Conservation (phyloP, 2,329 filamentous ascomycete species). For the Trichoderma polysporum region DNA sequence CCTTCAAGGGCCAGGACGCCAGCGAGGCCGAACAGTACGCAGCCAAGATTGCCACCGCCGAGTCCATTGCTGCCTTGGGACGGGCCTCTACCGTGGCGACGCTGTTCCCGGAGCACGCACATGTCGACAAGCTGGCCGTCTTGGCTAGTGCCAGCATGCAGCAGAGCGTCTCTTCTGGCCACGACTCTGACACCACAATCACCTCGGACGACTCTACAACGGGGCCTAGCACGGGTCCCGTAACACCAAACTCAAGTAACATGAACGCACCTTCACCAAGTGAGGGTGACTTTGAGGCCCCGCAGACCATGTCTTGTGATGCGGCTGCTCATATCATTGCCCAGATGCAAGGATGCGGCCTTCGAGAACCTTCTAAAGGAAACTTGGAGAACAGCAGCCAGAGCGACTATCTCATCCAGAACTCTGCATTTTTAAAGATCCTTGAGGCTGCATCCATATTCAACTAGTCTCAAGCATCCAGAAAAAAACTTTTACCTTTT, state of each 20-base stretch:
- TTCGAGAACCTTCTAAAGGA: slow-evolving; percentile 29
- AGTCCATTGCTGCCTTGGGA: slow-evolving; percentile 7
- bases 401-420: slow-evolving; percentile 35
- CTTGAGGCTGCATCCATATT: slow-evolving; percentile 31
- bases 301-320: slow-evolving; percentile 37
- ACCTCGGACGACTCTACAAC: slow-evolving; percentile 28
- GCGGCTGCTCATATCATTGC: slow-evolving; percentile 40
- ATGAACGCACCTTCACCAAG: slow-evolving; percentile 20
- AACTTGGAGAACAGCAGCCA: slow-evolving; percentile 33
- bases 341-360: slow-evolving; percentile 38
- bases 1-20: slow-evolving; percentile 35
- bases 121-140: slow-evolving; percentile 40
- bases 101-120: slow-evolving; percentile 22
- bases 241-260: slow-evolving; percentile 25
- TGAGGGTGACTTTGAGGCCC: slow-evolving; percentile 27
- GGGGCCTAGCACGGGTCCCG: slow-evolving; percentile 24
- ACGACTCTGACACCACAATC: slow-evolving; percentile 13
- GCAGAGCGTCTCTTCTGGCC: slow-evolving; percentile 26
- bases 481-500: too few species aligned
- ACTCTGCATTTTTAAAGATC: slow-evolving; percentile 36
- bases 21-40: slow-evolving; percentile 27
- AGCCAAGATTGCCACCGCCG: slow-evolving; percentile 7
- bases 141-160: slow-evolving; percentile 39
- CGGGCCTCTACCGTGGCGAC: slow-evolving; percentile 15
- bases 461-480: background rate